Conservation (phyloP, 2,329 filamentous ascomycete species). For the Aschersonia sp. region DNA sequence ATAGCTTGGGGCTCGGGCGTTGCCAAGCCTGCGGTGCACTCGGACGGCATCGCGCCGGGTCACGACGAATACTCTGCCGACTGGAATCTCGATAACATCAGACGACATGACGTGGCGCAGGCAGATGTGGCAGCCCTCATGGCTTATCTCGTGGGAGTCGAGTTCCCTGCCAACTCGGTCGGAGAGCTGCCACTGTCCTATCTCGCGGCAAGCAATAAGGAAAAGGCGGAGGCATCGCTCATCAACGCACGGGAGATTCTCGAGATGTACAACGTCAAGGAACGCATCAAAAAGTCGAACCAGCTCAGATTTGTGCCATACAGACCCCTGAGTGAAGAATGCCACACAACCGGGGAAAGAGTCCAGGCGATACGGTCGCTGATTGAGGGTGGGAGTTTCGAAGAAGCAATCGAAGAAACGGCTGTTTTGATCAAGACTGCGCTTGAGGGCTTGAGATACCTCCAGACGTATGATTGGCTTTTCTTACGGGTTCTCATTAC, state of each 20-base stretch:
- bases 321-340: conserved; percentile 47
- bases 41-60: conserved; percentile 49
- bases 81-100: conserved; percentile 69
- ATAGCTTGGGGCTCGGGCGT: conserved; percentile 90
- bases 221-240: conserved; percentile 73
- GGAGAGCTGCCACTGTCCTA: conserved; percentile 81
- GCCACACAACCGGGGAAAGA: conserved; percentile 50
- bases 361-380: conserved; percentile 51
- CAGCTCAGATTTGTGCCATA: conserved; percentile 71
- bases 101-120: conserved; percentile 81
- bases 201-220: conserved; percentile 52
- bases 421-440: conserved; percentile 62
- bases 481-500: conserved; percentile 85
- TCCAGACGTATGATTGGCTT: conserved; percentile 97
- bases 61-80: conserved; percentile 87
- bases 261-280: conserved; percentile 94
- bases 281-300: conserved; percentile 62
- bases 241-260: conserved; percentile 77
- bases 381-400: conserved; percentile 51
- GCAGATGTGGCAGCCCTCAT: conserved; percentile 92
- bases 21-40: conserved; percentile 51
- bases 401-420: conserved; percentile 68
- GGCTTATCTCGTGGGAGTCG: conserved; percentile 76
- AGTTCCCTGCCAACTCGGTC: conserved; percentile 93
- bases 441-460: conserved; percentile 73